Conservation (phyloP, 2,329 filamentous ascomycete genomes). For the Colletotrichum eleusines region DNA sequence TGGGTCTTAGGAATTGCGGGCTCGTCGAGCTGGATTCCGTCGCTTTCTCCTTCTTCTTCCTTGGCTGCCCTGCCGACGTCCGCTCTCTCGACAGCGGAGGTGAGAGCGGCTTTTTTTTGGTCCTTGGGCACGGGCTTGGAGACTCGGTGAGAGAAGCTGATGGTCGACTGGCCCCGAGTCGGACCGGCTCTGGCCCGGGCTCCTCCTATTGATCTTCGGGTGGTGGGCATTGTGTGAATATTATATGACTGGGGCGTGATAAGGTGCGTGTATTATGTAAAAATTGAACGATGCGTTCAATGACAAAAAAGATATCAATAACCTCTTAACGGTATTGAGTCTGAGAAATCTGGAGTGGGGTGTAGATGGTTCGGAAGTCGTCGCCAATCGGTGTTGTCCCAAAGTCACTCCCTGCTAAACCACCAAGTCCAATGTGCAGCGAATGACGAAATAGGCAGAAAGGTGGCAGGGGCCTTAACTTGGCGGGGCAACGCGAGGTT, state of each 20-base stretch:
- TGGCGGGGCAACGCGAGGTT: conserved; percentile 69
- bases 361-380: conserved; percentile 22
- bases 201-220: conserved; percentile 61
- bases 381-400: conserved; percentile 22
- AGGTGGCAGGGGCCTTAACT: conserved; percentile 43
- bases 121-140: conserved; percentile 65
- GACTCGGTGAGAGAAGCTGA: conserved; percentile 69
- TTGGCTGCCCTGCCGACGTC: conserved; percentile 43
- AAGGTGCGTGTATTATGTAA: neutral
- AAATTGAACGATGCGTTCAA: neutral
- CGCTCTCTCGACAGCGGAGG: conserved; percentile 47
- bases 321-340: neutral
- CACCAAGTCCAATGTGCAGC: conserved; percentile 1
- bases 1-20: conserved; percentile 46
- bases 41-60: conserved; percentile 39
- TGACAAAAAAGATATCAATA: neutral
- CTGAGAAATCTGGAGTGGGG: neutral
- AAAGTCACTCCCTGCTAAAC: conserved; percentile 5
- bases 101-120: conserved; percentile 56
- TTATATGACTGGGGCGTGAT: conserved; percentile 26
- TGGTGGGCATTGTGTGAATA: conserved; percentile 60
- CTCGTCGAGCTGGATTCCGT: conserved; percentile 43
- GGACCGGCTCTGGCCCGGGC: conserved; percentile 52
- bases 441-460: conserved; percentile 42
- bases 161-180: conserved; percentile 64